Percentiles rank a stretch among this genome's conserved stretches.
These are phyloP conservation scores for Erysimum cheiri DNA, from an alignment of 441 rosid genomes.

Conservation along the genomic window DNA sequence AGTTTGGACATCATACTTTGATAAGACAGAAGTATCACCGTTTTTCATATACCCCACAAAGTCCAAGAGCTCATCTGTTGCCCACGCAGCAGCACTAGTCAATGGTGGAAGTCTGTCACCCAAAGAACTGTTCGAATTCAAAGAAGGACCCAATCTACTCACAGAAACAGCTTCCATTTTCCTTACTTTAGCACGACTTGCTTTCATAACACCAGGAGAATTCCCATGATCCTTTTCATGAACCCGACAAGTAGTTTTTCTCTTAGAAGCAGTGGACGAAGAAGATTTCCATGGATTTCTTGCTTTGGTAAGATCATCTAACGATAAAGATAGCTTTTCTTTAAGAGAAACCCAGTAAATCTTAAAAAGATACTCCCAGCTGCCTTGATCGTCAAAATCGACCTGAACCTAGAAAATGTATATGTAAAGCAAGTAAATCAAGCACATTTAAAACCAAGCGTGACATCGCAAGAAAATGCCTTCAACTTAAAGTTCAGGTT, in stretches of 20 bases:
- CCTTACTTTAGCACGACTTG: constrained; percentile 59
- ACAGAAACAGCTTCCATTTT: constrained; percentile 50
- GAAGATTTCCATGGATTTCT: constrained; percentile 77
- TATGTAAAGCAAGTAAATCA: background rate
- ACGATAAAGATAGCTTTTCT: constrained; percentile 68
- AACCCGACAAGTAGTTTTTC: constrained; percentile 39
- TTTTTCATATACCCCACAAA: constrained; percentile 83
- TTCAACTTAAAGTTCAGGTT: background rate
- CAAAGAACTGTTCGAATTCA: constrained; percentile 37
- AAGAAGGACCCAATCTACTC: constrained; percentile 43
- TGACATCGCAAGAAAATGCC: background rate
- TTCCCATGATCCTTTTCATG: constrained; percentile 42
- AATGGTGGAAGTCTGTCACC: constrained; percentile 47
- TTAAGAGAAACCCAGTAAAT: constrained; percentile 87
- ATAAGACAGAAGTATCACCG: constrained; percentile 66
- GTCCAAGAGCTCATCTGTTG: constrained; percentile 86
- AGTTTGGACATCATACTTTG: constrained; percentile 75
- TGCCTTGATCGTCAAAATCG: constrained; percentile 93
- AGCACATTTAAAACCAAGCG: constrained; percentile 6
- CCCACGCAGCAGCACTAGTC: constrained; percentile 65
- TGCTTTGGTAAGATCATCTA: constrained; percentile 69
- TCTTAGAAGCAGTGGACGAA: constrained; percentile 51
- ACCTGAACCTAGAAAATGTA: constrained; percentile 76
- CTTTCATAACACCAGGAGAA: constrained; percentile 50
- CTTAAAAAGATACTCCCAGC: constrained; percentile 99